phyloP scores from a whole-genome alignment of 2,329 filamentous ascomycete genomes.

The Aspergillus ustus region DNA sequence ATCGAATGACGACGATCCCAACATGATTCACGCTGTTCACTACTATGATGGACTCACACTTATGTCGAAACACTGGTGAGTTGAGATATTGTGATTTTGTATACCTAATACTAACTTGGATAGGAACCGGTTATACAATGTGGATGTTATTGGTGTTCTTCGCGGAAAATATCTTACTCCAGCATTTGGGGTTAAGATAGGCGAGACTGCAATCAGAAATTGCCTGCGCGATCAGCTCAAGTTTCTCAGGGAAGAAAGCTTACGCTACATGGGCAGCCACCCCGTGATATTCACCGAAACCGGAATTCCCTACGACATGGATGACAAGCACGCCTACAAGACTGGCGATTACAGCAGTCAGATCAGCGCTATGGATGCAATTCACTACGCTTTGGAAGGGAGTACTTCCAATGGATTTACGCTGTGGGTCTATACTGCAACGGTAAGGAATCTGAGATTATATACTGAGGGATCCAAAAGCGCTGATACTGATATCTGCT shows the following conservation, averaged over 20 bases:
- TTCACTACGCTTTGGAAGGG: slow-evolving; percentile 89
- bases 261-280: slow-evolving; percentile 85
- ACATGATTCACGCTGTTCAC: slow-evolving; percentile 90
- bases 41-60: slow-evolving; percentile 97
- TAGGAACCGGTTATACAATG: slow-evolving; percentile 90
- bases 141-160: slow-evolving; percentile 90
- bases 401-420: slow-evolving; percentile 83
- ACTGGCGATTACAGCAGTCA: slow-evolving; percentile 95
- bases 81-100: not conserved
- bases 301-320: slow-evolving; percentile 98
- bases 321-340: slow-evolving; percentile 92
- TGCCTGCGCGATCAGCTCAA: slow-evolving; percentile 87
- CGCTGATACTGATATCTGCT: slow-evolving; percentile 1
- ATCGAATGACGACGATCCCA: slow-evolving; percentile 84
- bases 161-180: slow-evolving; percentile 87
- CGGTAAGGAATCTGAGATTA: slow-evolving; percentile 50
- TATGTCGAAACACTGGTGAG: slow-evolving; percentile 91
- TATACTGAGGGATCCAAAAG: not conserved
- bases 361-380: slow-evolving; percentile 90
- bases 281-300: slow-evolving; percentile 93
- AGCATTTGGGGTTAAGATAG: slow-evolving; percentile 88
- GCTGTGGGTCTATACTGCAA: slow-evolving; percentile 82
- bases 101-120: slow-evolving; percentile 18
- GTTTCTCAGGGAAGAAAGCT: slow-evolving; percentile 80
- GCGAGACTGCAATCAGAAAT: slow-evolving; percentile 91